Base-by-base conservation (phyloP, 805 yeast species). In the Barnettozyma vustinii region DNA sequence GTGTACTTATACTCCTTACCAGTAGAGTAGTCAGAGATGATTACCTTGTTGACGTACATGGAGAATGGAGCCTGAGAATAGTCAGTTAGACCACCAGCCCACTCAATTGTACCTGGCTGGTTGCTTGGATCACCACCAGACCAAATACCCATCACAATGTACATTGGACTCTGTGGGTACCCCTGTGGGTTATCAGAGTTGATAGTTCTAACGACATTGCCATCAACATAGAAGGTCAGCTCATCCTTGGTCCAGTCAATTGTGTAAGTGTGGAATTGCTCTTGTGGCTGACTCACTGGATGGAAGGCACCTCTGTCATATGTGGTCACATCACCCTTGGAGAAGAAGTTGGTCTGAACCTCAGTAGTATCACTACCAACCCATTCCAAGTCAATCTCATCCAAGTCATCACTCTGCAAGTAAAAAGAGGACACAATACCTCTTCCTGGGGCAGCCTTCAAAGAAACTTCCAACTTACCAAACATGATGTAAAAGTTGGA, bases 141-240 rank as follows among this genome's bases (percentile, higher is more conserved):
- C 92, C 94, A 85, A 30, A 81, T 68, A 55, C 94, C 92, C 52
- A 79, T 70, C 61, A 70, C 74, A 12, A 85, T 63, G 55, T 70
- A 75, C 91, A 90, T 87, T 44, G 97, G 97, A n/a, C 89, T 71
- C 69, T 90, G 96, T 40, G 97, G 97, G 66, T 78, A 91, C 5
- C 96, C 96, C 60, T 80, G 75, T 16, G 78, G 62, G 20, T 82
- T 70, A 48, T 70, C 67, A 49, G 79, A 73, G 10, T 60, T 40
- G 47, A 91, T 68, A 1, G 86, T 77, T 71, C 97, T 80, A 9
- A 87, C 80, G 1, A 74, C 71, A 8, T 54, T 61, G 26, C 92
- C 95, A 60, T 91, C 95, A 23, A 88, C 57, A 49, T 76, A 78
- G 90, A 95, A 91, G 9, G 76, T 71, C 37, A 85, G 69, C 8